Evolutionary conservation across 78 protist genomes (phyloP).

Genomic region (Anaeramoeba ignava): DNA sequence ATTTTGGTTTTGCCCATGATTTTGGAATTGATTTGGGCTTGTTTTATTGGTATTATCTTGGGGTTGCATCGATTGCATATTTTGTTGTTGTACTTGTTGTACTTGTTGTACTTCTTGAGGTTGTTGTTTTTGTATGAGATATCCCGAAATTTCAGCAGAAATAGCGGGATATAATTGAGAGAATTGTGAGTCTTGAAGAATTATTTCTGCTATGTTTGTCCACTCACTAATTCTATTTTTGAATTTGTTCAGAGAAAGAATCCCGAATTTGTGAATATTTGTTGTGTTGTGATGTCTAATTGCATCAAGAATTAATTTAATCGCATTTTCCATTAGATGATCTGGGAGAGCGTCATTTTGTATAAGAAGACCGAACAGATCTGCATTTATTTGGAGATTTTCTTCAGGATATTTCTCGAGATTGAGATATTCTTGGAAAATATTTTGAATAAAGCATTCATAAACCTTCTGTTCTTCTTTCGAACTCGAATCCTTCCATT

Average conservation of each 20-base stretch:
- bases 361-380: constrained; percentile 73
- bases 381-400: constrained; percentile 69
- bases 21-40: too few species aligned
- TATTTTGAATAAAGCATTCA: constrained; percentile 72
- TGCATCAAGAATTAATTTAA: constrained; percentile 64
- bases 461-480: constrained; percentile 40
- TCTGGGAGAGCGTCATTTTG: constrained; percentile 44
- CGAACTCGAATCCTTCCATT: constrained; percentile 24
- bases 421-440: constrained; percentile 81
- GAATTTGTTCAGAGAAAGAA: constrained; percentile 61
- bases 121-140: too few species aligned
- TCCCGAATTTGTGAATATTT: constrained; percentile 66
- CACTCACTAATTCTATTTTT: constrained; percentile 61
- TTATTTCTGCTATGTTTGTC: too few species aligned
- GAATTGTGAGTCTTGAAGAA: too few species aligned
- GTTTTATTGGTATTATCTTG: too few species aligned
- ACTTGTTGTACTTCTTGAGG: too few species aligned
- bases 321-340: too few species aligned
- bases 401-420: constrained; percentile 71
- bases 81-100: too few species aligned
- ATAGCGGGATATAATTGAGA: too few species aligned
- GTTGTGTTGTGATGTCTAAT: constrained; percentile 25
- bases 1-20: too few species aligned
- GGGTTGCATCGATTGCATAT: too few species aligned
- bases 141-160: too few species aligned